Base-by-base conservation (phyloP, 257 asterid species). In the Jasminum sambac region DNA sequence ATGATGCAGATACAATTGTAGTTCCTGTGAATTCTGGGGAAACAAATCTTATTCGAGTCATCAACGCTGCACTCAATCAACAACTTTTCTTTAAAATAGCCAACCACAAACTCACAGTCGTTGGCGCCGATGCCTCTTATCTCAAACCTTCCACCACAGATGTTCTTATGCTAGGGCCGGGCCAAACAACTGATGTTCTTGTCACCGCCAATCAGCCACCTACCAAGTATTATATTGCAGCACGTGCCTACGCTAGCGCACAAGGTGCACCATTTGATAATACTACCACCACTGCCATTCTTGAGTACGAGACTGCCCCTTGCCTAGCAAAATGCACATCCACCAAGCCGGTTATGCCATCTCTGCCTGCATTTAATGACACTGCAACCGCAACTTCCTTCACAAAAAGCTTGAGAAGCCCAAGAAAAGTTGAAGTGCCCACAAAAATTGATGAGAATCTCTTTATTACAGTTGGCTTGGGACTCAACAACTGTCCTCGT, bases 111-210 rank as follows among this genome's bases (percentile, higher is more conserved):
- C 78, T 91, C 12, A 89, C 88, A 4, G 95, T 91, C 14, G 92
- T 91, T 0, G 96, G 92, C 63, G 96, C 97, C 11, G 97, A 91
- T 24, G 95, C 95, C 78, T 84, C 95, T 24, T 91, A 91, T 13
- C 84, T 87, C 5, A 89, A 86, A 64, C 96, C 96, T 75, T 89
- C 89, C 78, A 89, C 86, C 64, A 91, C 97, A 72, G 72, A 86
- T 7, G 91, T 86, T 70, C 82, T 91, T 75, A 91, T 91, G 97
- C 81, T 91, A 11, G 97, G 97, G 66, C 97, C 97, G 0, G 97
- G 97, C 25, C 93, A 91, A 68, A 91, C 97, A 26, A 89, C 97
- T 0, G 96, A 91, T 60, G 91, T 91, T 75, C 88, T 91, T 24
- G 76, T 91, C 77, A 83, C 80, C 0, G 84, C 93, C 1, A 74